A percentile compares a stretch with the other conserved stretches of the same genome.
Conservation (phyloP, 257 asterid species). For the Sherardia arvensis region DNA sequence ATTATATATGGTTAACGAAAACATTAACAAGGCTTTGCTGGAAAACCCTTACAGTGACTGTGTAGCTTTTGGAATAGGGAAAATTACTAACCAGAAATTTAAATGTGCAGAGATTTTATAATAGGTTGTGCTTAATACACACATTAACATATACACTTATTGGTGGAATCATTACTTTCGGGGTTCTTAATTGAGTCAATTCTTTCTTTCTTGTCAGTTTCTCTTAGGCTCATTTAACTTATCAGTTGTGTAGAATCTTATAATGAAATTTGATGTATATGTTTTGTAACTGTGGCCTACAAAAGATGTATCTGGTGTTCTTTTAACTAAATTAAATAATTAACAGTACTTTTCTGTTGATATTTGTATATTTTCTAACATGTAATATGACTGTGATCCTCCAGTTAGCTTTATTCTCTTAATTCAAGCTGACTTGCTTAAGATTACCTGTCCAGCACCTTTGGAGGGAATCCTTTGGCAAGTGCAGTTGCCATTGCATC, state of each 20-base stretch:
- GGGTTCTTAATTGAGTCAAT: background rate
- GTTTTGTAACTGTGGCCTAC: background rate
- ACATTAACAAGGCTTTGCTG: background rate
- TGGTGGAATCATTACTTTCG: background rate
- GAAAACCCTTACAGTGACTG: background rate
- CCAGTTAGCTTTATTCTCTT: background rate
- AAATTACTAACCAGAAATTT: background rate
- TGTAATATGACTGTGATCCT: background rate
- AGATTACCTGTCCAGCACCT: slow-evolving; percentile 48
- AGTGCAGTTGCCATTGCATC: slow-evolving; percentile 96
- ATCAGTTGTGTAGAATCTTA: background rate
- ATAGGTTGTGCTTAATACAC: background rate
- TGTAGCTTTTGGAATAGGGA: background rate
- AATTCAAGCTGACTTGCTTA: background rate
- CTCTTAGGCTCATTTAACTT: background rate
- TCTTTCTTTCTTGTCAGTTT: background rate
- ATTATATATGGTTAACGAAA: no score
- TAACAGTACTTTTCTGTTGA: background rate
- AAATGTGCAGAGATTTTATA: background rate
- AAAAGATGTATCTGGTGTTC: background rate
- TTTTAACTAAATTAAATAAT: background rate
- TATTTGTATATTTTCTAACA: background rate
- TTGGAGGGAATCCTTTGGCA: slow-evolving; percentile 94
- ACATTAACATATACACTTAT: background rate
- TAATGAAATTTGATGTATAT: background rate